Percentiles rank a stretch among this genome's conserved stretches.
These are phyloP conservation scores for Clavariopsis aquatica DNA, from an alignment of 495 filamentous ascomycete species.

Conservation along the genomic window DNA sequence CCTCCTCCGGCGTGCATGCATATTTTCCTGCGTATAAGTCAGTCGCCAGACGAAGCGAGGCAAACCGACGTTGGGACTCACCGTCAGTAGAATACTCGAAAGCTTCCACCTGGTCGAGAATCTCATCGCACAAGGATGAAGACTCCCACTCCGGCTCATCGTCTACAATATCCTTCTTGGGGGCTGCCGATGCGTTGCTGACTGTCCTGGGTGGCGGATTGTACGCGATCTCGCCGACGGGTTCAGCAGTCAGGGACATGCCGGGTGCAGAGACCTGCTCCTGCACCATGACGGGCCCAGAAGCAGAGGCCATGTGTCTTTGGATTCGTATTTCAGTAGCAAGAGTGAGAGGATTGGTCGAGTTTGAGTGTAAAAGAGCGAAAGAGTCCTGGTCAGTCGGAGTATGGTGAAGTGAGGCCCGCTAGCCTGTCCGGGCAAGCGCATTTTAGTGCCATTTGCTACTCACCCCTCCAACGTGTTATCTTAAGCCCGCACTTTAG, in stretches of 20 bases:
- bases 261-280: slow-evolving; percentile 9
- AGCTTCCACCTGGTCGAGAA: slow-evolving; percentile 61
- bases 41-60: slow-evolving; percentile 1
- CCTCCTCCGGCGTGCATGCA: slow-evolving; percentile 74
- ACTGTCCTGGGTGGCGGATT: slow-evolving; percentile 3
- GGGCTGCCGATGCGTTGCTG: background rate
- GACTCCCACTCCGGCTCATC: slow-evolving; percentile 66
- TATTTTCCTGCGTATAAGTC: slow-evolving; percentile 41
- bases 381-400: background rate
- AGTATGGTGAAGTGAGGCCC: background rate
- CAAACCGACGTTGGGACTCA: slow-evolving; percentile 17
- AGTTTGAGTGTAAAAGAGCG: background rate
- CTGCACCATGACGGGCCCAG: slow-evolving; percentile 35
- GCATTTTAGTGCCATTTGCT: background rate
- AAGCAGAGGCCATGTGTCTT: slow-evolving; percentile 10
- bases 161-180: slow-evolving; percentile 52
- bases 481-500: slow-evolving; percentile 1
- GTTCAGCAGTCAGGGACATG: slow-evolving; percentile 14
- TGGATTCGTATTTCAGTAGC: background rate
- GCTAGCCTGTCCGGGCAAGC: background rate
- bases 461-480: background rate
- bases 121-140: slow-evolving; percentile 68
- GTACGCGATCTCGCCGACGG: slow-evolving; percentile 10
- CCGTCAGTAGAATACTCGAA: slow-evolving; percentile 37
- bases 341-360: background rate